phyloP scores from a whole-genome alignment of 1,139 yeast genomes.

The Groenewaldozyma sp. region DNA sequence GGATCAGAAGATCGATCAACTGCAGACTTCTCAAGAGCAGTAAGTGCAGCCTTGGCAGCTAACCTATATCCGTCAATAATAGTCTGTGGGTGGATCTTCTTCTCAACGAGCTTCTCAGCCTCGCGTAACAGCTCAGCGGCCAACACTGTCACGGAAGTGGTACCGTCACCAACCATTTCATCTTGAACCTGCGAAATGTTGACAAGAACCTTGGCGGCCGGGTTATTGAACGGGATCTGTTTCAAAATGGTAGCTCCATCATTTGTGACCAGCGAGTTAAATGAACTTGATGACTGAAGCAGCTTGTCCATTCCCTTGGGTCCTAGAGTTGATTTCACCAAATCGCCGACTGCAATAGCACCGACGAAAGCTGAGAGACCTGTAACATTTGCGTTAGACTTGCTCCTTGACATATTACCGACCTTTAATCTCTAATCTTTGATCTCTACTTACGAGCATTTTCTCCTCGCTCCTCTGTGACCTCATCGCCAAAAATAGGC shows the following conservation, averaged over 20 bases:
- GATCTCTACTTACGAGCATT: slow-evolving; percentile 56
- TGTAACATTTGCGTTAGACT: slow-evolving; percentile 7
- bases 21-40: slow-evolving; percentile 69
- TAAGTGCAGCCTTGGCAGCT: slow-evolving; percentile 74
- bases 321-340: slow-evolving; percentile 91
- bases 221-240: slow-evolving; percentile 91
- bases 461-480: slow-evolving; percentile 94
- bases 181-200: slow-evolving; percentile 96
- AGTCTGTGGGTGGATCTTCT: slow-evolving; percentile 95
- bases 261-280: slow-evolving; percentile 75
- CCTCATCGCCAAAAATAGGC: slow-evolving; percentile 94
- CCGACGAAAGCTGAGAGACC: slow-evolving; percentile 89
- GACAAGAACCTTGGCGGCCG: slow-evolving; percentile 96
- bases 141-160: slow-evolving; percentile 94
- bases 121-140: slow-evolving; percentile 89
- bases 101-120: slow-evolving; percentile 88
- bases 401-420: not conserved
- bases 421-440: not conserved
- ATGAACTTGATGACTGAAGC: slow-evolving; percentile 77
- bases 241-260: slow-evolving; percentile 98
- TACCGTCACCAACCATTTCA: slow-evolving; percentile 98
- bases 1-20: slow-evolving; percentile 60
- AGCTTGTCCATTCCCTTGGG: slow-evolving; percentile 99
- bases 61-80: slow-evolving; percentile 92
- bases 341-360: slow-evolving; percentile 97